A percentile compares a stretch with the other conserved stretches of the same genome.
Conservation (phyloP, 768 basidiomycete genomes). For the Boletus rex-veris region DNA sequence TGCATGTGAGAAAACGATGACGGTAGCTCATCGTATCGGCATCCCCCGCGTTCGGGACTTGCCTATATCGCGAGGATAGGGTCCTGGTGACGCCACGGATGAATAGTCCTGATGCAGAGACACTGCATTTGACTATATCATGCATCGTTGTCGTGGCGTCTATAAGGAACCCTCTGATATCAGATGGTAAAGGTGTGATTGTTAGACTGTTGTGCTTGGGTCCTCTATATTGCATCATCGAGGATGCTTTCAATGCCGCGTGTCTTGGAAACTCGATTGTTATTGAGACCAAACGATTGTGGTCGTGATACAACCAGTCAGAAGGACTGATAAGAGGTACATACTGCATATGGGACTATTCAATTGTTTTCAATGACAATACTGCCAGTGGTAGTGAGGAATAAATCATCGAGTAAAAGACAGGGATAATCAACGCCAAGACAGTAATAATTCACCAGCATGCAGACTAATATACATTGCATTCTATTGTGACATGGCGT, state of each 20-base stretch:
- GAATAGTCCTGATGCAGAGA: constrained; percentile 1
- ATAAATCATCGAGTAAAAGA: too few relatives aligned
- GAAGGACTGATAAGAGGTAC: too few relatives aligned
- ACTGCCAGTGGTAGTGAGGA: too few relatives aligned
- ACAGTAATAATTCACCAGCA: constrained; percentile 1
- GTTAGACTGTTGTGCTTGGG: neutral
- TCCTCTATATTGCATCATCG: neutral
- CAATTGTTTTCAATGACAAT: too few relatives aligned
- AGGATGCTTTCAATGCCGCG: neutral
- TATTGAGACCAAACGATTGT: neutral
- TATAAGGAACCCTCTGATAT: neutral
- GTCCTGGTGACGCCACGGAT: neutral
- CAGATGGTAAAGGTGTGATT: neutral
- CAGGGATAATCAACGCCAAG: neutral
- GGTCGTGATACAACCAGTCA: too few relatives aligned
- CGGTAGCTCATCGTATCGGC: neutral
- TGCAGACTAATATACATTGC: constrained; percentile 18
- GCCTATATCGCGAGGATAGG: neutral
- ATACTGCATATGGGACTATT: too few relatives aligned
- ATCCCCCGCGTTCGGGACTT: neutral
- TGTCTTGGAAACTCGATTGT: neutral
- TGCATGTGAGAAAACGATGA: neutral
- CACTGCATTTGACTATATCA: neutral
- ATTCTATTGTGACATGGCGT: constrained; percentile 15
- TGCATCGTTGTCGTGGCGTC: neutral